Evolutionary conservation across 2,329 filamentous ascomycete genomes (phyloP), one percentile per base, ranked within the genome.

Genomic region (Pseudomassariella vexata): DNA sequence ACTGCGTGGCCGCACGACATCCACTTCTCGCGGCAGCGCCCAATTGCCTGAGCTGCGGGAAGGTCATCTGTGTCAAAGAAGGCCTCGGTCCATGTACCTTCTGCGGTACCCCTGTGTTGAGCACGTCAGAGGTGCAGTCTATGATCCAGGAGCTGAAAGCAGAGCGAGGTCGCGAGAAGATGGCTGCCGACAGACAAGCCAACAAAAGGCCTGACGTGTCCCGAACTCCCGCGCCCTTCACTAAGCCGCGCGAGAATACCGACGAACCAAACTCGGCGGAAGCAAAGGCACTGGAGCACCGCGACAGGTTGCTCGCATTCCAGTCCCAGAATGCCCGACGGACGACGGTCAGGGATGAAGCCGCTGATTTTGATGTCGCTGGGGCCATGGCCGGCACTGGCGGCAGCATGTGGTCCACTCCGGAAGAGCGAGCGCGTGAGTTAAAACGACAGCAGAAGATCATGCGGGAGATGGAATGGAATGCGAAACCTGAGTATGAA

Each of bases 71-170:
- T 55, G 78, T 94, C 16, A 89, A 92, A 50, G 89, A 98, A 59
- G 92, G 92, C 0, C 69, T 96, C 1, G 90, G 90, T 0, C 90
- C 90, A 1, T 98, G 92, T 57, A 95, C 90, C 0, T 95, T 85
- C 52, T 98, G 92, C 62, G 79, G 79, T 1, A 69, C 73, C 0
- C 77, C 86, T 1, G 65, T 98, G 0, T 65, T 98, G 6, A 80
- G 72, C 19, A 55, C 75, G 0, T 63, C 73, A 4, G 88, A 96
- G 34, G 76, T 95, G 8, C 82, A 94, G 48, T 77, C 74, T 20
- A 95, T 98, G 76, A 83, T 96, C 29, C 73, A 75, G 17, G 81
- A 90, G 47, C 69, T 98, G 9, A 79, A 81, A 23, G 83, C 86
- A 32, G 90, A 96, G 61, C 78, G 89, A 5, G 90, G 89, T 3